phyloP scores from a whole-genome alignment of 2,329 filamentous ascomycete species.

The Myriosclerotinia scirpicola region DNA sequence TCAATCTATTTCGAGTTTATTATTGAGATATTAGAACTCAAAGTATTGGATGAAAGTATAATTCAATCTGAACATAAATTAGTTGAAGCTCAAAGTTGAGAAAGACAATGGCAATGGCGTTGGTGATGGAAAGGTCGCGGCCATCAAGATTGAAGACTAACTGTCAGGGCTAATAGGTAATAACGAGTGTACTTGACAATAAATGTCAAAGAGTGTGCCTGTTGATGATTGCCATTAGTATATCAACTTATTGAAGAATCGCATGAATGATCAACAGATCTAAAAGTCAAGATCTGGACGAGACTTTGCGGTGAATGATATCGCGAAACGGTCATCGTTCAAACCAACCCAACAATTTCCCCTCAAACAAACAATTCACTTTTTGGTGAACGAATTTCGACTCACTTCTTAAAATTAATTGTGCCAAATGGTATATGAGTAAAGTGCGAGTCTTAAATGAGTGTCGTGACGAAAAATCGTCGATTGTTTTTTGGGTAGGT shows the following conservation, averaged over 20 bases:
- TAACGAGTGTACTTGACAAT: slow-evolving; percentile 63
- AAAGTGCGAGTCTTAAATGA: slow-evolving; percentile 38
- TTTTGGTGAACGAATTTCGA: slow-evolving; percentile 25
- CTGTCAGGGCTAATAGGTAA: slow-evolving; percentile 49
- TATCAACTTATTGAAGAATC: slow-evolving; percentile 23
- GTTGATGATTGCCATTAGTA: slow-evolving; percentile 31
- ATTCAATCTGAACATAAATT: slow-evolving; percentile 27
- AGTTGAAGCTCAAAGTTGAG: slow-evolving; percentile 32
- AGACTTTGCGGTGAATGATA: slow-evolving; percentile 31
- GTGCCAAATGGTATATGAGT: slow-evolving; percentile 12
- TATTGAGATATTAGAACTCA: slow-evolving; percentile 18
- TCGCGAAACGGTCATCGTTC: background rate
- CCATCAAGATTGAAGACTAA: slow-evolving; percentile 39
- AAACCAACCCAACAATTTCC: background rate
- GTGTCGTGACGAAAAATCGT: slow-evolving; percentile 43
- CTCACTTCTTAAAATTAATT: slow-evolving; percentile 35
- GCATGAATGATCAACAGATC: slow-evolving; percentile 37
- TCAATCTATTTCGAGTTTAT: slow-evolving; percentile 12
- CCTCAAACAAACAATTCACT: slow-evolving; percentile 10
- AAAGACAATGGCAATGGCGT: slow-evolving; percentile 27
- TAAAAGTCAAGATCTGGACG: slow-evolving; percentile 1
- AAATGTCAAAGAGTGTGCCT: slow-evolving; percentile 53
- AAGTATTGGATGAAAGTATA: slow-evolving; percentile 13
- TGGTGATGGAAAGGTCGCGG: background rate
- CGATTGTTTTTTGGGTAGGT: slow-evolving; percentile 25